Percentiles rank a stretch among this genome's conserved stretches.
phyloP scores from a whole-genome alignment of 2,329 filamentous ascomycete genomes.

The Monosporascus sp. region DNA sequence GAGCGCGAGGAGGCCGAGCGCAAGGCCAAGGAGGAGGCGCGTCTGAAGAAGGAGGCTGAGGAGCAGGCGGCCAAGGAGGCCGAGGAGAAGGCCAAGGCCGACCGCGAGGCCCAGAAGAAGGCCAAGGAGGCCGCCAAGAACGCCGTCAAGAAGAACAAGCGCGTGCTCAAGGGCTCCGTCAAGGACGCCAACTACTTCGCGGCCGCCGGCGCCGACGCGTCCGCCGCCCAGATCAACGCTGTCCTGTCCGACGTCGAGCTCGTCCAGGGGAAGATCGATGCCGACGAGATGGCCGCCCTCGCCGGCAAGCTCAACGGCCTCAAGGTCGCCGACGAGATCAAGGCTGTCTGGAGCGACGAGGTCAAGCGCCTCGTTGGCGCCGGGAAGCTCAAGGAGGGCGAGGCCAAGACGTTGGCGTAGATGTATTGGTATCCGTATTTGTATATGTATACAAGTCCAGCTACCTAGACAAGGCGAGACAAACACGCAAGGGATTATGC shows the following conservation, averaged over 20 bases:
- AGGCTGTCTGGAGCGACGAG: conserved; percentile 74
- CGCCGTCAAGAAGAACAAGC: conserved; percentile 99
- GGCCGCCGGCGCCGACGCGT: conserved; percentile 55
- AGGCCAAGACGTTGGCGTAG: conserved; percentile 58
- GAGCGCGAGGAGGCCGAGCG: conserved; percentile 91
- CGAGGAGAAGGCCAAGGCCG: conserved; percentile 78
- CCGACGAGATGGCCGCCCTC: conserved; percentile 81
- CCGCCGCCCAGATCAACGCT: conserved; percentile 72
- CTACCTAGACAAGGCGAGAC: no score
- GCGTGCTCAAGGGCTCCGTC: conserved; percentile 84
- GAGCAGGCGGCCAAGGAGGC: conserved; percentile 75
- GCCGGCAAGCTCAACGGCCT: conserved; percentile 74
- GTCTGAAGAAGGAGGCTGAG: conserved; percentile 77
- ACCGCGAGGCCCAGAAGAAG: conserved; percentile 85
- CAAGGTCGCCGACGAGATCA: conserved; percentile 79
- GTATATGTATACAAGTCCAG: no score
- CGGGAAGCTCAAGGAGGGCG: conserved; percentile 81
- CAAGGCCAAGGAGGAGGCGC: conserved; percentile 77
- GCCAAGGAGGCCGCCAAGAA: conserved; percentile 98
- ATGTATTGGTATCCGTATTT: no score
- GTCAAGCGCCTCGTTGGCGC: conserved; percentile 70
- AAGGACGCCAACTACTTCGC: conserved; percentile 98
- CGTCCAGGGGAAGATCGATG: conserved; percentile 80
- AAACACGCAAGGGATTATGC: no score
- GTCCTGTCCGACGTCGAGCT: conserved; percentile 82